These are phyloP conservation scores for Thermomucor indicae-seudaticae DNA, from an alignment of 371 early-diverging fungal genomes.

Conservation along the genomic window DNA sequence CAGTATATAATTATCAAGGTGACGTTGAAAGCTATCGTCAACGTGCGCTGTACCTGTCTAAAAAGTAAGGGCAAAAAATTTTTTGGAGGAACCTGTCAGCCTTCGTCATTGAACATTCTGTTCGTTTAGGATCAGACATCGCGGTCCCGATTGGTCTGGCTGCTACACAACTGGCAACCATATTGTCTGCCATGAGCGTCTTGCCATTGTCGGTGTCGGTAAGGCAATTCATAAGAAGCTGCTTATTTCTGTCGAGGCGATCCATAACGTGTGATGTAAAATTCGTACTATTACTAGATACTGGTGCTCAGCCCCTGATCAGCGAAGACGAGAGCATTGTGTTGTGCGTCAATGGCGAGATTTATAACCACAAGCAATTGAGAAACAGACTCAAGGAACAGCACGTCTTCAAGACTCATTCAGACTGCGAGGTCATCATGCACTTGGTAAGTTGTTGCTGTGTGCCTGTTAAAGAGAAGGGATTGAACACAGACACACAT, in stretches of 20 bases:
- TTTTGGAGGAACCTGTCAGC: conserved; percentile 6
- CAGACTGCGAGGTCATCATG: conserved; percentile 96
- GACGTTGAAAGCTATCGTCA: conserved; percentile 74
- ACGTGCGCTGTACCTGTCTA: conserved; percentile 81
- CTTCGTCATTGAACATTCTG: background rate
- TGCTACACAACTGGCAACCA: conserved; percentile 73
- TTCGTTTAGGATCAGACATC: conserved; percentile 71
- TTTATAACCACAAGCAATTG: conserved; percentile 94
- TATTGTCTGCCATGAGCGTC: conserved; percentile 93
- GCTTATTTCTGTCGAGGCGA: no score
- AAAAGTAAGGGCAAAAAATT: conserved; percentile 58
- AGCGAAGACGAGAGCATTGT: conserved; percentile 81
- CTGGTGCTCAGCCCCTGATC: conserved; percentile 94
- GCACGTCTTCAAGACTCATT: conserved; percentile 85
- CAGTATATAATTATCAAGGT: conserved; percentile 82
- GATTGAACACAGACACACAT: background rate
- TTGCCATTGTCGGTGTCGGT: conserved; percentile 97
- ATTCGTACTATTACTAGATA: conserved; percentile 57
- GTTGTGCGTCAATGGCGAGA: conserved; percentile 94
- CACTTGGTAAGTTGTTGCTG: conserved; percentile 65
- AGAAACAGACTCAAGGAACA: conserved; percentile 66
- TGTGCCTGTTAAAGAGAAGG: background rate
- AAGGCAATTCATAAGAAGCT: no score
- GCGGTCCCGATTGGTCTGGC: conserved; percentile 98
- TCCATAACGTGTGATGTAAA: no score